Conservation (phyloP, 768 basidiomycete species). For the Gymnopilus dilepis region DNA sequence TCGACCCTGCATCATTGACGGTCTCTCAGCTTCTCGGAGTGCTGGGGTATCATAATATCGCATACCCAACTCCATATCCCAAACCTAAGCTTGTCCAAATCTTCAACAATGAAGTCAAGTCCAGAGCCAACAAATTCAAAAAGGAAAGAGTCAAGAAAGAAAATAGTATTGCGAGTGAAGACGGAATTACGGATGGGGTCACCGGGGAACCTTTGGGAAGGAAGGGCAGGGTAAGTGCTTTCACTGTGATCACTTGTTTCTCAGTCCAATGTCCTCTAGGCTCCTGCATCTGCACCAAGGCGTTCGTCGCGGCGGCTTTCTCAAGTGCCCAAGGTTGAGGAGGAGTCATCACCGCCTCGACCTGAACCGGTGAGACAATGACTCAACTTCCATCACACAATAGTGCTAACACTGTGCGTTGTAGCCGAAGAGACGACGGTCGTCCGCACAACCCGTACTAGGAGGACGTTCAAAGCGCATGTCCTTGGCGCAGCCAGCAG, state of each 20-base stretch:
- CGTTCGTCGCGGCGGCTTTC: constrained; percentile 68
- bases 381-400: constrained; percentile 14
- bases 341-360: constrained; percentile 42
- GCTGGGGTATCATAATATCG: constrained; percentile 76
- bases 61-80: constrained; percentile 74
- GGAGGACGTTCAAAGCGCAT: constrained; percentile 54
- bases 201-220: constrained; percentile 72
- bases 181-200: constrained; percentile 83
- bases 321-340: constrained; percentile 55
- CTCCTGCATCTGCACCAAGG: constrained; percentile 18
- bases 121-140: constrained; percentile 59
- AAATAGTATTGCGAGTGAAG: constrained; percentile 77
- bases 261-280: constrained; percentile 8
- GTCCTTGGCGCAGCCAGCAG: constrained; percentile 39
- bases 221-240: constrained; percentile 46
- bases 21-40: constrained; percentile 83
- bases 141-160: constrained; percentile 68
- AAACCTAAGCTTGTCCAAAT: constrained; percentile 77
- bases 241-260: background rate
- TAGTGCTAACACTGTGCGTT: constrained; percentile 16
- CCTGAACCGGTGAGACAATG: constrained; percentile 60
- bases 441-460: constrained; percentile 76
- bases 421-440: constrained; percentile 80
- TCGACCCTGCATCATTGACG: constrained; percentile 75
- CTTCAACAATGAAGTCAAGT: constrained; percentile 80